Evolutionary conservation across 2,329 filamentous ascomycete genomes (phyloP), one percentile per base, ranked within the genome.

Genomic region (Bretziella fagacearum): DNA sequence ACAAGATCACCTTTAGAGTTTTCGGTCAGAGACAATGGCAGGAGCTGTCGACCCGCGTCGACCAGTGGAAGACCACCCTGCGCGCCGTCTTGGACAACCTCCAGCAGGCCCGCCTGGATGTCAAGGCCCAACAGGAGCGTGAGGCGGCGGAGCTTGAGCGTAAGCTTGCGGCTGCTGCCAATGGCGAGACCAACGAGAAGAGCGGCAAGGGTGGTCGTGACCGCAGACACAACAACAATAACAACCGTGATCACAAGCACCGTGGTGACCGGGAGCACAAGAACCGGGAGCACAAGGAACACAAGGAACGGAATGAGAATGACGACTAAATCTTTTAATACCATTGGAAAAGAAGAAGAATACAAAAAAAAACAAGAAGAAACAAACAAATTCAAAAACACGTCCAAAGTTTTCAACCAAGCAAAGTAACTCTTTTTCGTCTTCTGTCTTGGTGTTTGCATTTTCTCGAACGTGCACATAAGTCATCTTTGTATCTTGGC

Each of bases 21-120:
- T 98, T 98, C 59, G 85, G 85, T 56, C 85, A 94, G 69, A 93
- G 93, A 73, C 91, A 98, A 69, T 98, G 93, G 86, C 78, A 83
- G 56, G 89, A 98, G 69, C 81, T 98, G 46, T 83, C 85, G 52
- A 84, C 82, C 53, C 75, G 89, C 52, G 69, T 98, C 57, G 87
- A 94, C 65, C 83, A 86, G 62, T 96, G 89, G 89, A 79, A 82
- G 63, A 72, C 76, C 56, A 89, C 84, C 56, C 69, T 96, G 57
- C 73, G 77, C 59, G 77, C 76, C 55, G 86, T 98, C 15, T 68
- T 93, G 55, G 68, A 70, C 48, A 84, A 91, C 39, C 74, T 96
- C 54, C 76, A 79, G 58, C 70, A 75, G 60, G 84, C 93, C 69
- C 81, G 93, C 70, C 71, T 79, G 65, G 80, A 83, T 57, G 87